Conservation (phyloP, 176 grass and related monocot genomes). For the Oryza longistaminata region DNA sequence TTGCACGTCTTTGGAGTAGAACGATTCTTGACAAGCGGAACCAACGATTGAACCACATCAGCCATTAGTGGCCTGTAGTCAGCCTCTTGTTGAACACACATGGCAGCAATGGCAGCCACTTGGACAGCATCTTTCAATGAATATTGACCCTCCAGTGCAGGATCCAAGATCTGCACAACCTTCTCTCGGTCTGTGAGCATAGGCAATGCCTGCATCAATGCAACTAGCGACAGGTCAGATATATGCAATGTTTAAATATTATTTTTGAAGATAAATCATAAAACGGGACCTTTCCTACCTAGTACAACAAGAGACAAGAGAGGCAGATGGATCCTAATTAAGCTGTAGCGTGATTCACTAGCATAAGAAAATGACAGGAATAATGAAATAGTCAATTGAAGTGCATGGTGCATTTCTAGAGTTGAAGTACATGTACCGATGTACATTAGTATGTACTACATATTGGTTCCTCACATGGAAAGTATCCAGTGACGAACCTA, state of each 20-base stretch:
- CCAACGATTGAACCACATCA: constrained; percentile 90
- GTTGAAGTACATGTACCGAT: constrained; percentile 3
- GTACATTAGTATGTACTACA: not conserved
- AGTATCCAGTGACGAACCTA: no score
- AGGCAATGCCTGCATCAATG: constrained; percentile 70
- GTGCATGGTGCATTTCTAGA: not conserved
- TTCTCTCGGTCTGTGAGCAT: constrained; percentile 90
- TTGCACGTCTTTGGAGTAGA: constrained; percentile 48
- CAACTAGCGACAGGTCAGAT: constrained; percentile 30
- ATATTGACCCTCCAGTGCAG: constrained; percentile 94
- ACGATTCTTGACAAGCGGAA: constrained; percentile 86
- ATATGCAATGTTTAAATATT: constrained; percentile 18
- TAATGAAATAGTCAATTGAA: constrained; percentile 2
- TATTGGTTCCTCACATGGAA: not conserved
- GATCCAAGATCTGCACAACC: constrained; percentile 85
- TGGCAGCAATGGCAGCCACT: constrained; percentile 94
- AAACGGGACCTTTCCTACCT: constrained; percentile 12
- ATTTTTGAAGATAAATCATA: constrained; percentile 10
- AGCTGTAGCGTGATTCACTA: not conserved
- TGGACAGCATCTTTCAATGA: constrained; percentile 97
- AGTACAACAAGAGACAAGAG: constrained; percentile 24
- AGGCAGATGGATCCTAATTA: constrained; percentile 31
- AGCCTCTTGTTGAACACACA: constrained; percentile 97
- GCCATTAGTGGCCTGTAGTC: constrained; percentile 99
- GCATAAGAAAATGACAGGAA: constrained; percentile 16